Evolutionary conservation across 2,329 filamentous ascomycete genomes (phyloP).

Genomic region (Fusarium dlaminii): DNA sequence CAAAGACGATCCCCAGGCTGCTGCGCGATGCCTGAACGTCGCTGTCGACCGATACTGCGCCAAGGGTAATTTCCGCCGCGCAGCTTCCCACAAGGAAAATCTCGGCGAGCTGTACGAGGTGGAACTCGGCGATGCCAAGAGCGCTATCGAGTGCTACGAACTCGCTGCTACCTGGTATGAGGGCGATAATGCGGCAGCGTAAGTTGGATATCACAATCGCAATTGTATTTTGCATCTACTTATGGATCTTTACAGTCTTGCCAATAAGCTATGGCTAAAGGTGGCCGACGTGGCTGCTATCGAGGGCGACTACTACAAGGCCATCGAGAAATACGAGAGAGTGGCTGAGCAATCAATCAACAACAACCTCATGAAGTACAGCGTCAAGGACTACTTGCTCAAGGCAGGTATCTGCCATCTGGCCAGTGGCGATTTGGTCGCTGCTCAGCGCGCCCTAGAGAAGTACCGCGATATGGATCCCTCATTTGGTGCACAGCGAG

Average conservation of each 20-base stretch:
- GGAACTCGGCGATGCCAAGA: conserved; percentile 80
- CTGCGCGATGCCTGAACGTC: conserved; percentile 79
- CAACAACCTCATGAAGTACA: conserved; percentile 94
- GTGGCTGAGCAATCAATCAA: conserved; percentile 81
- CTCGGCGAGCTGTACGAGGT: conserved; percentile 87
- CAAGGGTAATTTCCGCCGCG: conserved; percentile 90
- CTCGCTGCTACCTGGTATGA: conserved; percentile 90
- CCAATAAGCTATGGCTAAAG: conserved; percentile 94
- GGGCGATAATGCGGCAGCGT: conserved; percentile 84
- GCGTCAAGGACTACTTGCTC: conserved; percentile 94
- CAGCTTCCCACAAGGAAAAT: conserved; percentile 90
- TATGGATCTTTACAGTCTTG: conserved; percentile 65
- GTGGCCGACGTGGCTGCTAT: conserved; percentile 87
- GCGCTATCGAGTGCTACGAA: conserved; percentile 85
- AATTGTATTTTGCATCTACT: not conserved
- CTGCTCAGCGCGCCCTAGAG: conserved; percentile 80
- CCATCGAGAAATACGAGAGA: conserved; percentile 84
- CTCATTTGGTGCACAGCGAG: conserved; percentile 78
- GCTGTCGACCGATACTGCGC: conserved; percentile 87
- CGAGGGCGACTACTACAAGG: conserved; percentile 84
- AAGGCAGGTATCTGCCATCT: conserved; percentile 94
- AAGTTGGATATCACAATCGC: conserved; percentile 48
- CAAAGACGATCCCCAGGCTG: conserved; percentile 84
- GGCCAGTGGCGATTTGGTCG: conserved; percentile 77
- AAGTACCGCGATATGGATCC: conserved; percentile 84